Conservation (phyloP, 176 grass and related monocot genomes). For the Melocanna baccifera region DNA sequence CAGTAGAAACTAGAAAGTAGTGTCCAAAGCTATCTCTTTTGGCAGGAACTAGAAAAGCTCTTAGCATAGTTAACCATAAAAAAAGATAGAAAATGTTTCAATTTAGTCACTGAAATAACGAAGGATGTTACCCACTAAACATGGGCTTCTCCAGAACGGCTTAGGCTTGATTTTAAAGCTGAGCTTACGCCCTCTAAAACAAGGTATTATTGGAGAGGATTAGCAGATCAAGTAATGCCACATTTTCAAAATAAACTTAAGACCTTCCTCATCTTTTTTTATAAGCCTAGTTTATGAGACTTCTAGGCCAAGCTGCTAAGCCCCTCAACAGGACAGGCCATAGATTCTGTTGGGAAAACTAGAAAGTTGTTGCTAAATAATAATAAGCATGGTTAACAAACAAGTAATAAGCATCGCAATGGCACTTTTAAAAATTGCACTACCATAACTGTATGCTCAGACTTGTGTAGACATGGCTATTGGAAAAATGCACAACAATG, state of each 20-base stretch:
- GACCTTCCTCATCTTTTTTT: background rate
- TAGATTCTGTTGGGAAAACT: conserved; percentile 10
- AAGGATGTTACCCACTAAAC: background rate
- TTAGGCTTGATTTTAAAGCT: background rate
- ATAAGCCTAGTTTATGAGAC: background rate
- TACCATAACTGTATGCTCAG: conserved; percentile 16
- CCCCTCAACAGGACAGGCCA: background rate
- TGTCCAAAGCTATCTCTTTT: background rate
- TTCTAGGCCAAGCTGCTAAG: too few relatives aligned
- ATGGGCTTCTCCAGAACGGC: background rate
- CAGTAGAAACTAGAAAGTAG: background rate
- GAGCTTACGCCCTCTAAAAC: background rate
- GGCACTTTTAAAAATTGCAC: conserved; percentile 24
- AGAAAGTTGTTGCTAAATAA: background rate
- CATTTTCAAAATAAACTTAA: background rate
- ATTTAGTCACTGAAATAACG: background rate
- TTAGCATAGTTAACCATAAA: background rate
- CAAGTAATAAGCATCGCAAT: background rate
- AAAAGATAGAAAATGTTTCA: background rate
- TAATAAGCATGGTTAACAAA: background rate
- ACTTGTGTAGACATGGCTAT: conserved; percentile 27
- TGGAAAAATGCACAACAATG: conserved; percentile 19
- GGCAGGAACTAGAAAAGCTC: background rate
- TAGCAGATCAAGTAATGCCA: background rate
- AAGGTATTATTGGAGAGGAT: background rate